Evolutionary conservation across 495 filamentous ascomycete genomes (phyloP).

Genomic region (Cairneyella variabilis): DNA sequence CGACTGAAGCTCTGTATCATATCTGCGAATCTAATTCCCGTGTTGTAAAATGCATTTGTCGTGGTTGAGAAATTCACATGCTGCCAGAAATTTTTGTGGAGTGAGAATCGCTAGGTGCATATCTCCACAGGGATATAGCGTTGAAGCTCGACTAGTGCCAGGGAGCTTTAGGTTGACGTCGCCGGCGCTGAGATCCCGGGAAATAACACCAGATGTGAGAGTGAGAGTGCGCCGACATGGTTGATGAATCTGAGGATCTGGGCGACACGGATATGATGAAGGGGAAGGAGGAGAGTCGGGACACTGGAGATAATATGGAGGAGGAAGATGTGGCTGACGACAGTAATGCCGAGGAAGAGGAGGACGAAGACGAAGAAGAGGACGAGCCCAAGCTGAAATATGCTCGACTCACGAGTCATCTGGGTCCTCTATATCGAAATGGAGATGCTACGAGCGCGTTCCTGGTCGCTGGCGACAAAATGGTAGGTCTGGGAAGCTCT

Average conservation of each 20-base stretch:
- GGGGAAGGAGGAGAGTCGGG: slow-evolving; percentile 29
- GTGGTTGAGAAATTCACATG: not conserved
- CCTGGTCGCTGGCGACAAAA: slow-evolving; percentile 89
- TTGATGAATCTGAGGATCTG: slow-evolving; percentile 20
- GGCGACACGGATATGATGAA: slow-evolving; percentile 20
- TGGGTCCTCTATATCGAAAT: slow-evolving; percentile 82
- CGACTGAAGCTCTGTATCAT: slow-evolving; percentile 18
- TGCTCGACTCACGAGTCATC: slow-evolving; percentile 71
- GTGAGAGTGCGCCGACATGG: slow-evolving; percentile 21
- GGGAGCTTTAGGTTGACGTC: slow-evolving; percentile 21
- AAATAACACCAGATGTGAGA: slow-evolving; percentile 26
- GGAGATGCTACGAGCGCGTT: slow-evolving; percentile 91
- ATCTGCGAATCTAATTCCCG: too few species aligned
- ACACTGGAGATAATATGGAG: slow-evolving; percentile 29
- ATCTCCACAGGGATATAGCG: too few species aligned
- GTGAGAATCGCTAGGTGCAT: not conserved
- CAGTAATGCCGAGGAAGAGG: slow-evolving; percentile 58
- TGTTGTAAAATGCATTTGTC: not conserved
- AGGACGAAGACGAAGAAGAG: slow-evolving; percentile 83
- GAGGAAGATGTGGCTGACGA: slow-evolving; percentile 41
- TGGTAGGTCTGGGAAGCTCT: slow-evolving; percentile 52
- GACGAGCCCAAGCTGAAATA: slow-evolving; percentile 97
- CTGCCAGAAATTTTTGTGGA: too few species aligned
- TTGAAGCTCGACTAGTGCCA: slow-evolving; percentile 3
- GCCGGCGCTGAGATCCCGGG: not conserved